Percentiles rank a stretch among this genome's conserved stretches.
phyloP scores from a whole-genome alignment of 441 rosid species.

The Arabidopsis hybrid region DNA sequence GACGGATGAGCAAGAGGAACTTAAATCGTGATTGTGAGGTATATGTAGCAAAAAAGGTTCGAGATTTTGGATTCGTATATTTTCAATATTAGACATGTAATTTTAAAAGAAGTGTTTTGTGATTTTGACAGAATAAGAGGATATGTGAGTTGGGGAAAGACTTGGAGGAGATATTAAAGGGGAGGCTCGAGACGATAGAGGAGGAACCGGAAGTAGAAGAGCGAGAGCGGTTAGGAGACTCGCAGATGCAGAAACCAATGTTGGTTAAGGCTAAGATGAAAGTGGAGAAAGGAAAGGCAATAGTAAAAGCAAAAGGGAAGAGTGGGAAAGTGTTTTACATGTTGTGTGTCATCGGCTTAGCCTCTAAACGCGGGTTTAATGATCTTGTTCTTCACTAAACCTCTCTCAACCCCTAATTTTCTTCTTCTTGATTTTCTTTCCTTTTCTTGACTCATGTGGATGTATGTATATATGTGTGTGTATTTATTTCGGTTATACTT shows the following conservation, averaged over 20 bases:
- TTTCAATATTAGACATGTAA: slow-evolving; percentile 11
- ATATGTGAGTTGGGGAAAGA: slow-evolving; percentile 44
- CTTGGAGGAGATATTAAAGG: slow-evolving; percentile 45
- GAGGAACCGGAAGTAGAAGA: slow-evolving; percentile 50
- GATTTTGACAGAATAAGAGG: slow-evolving; percentile 35
- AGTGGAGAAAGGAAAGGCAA: slow-evolving; percentile 44
- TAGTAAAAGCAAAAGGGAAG: slow-evolving; percentile 44
- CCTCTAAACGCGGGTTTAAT: slow-evolving; percentile 40
- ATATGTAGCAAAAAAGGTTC: not conserved
- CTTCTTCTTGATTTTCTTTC: slow-evolving; percentile 25
- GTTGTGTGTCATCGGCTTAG: slow-evolving; percentile 45
- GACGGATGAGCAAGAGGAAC: slow-evolving; percentile 38
- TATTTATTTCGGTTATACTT: slow-evolving; percentile 27
- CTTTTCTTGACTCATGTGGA: slow-evolving; percentile 28
- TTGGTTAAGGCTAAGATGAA: slow-evolving; percentile 41
- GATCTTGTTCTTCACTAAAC: slow-evolving; percentile 45
- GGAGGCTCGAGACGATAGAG: slow-evolving; percentile 47
- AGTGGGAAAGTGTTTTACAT: slow-evolving; percentile 48
- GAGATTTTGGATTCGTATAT: slow-evolving; percentile 14
- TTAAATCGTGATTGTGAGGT: slow-evolving; percentile 41
- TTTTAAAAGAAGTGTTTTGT: not conserved
- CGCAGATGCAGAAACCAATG: slow-evolving; percentile 34
- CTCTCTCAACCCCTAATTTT: slow-evolving; percentile 17
- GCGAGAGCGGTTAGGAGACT: slow-evolving; percentile 43
- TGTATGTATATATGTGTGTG: slow-evolving; percentile 36